phyloP scores from a whole-genome alignment of 2,329 filamentous ascomycete genomes.

The Aspergillus costaricaensis region DNA sequence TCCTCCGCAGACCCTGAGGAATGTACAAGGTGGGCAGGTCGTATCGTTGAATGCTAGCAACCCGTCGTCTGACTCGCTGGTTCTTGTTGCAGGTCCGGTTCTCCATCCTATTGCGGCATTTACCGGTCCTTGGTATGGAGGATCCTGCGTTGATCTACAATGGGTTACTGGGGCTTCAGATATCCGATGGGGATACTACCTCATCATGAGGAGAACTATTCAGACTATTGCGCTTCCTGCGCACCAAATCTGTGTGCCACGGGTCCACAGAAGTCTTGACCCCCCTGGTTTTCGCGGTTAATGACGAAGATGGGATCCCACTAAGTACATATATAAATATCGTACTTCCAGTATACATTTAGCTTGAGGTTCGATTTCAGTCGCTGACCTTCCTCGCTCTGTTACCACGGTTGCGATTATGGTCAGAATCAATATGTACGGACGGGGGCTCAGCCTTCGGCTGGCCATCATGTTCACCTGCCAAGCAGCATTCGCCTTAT shows the following conservation, averaged over 20 bases:
- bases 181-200: neutral
- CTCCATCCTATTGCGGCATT: slow-evolving; percentile 16
- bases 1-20: slow-evolving; percentile 14
- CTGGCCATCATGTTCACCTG: slow-evolving; percentile 30
- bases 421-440: slow-evolving; percentile 29
- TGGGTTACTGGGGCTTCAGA: slow-evolving; percentile 14
- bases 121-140: slow-evolving; percentile 25
- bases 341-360: slow-evolving; percentile 1
- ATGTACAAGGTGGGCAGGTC: slow-evolving; percentile 18
- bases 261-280: slow-evolving; percentile 10
- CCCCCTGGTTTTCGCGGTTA: neutral
- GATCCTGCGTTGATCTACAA: slow-evolving; percentile 13
- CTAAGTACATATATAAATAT: slow-evolving; percentile 13
- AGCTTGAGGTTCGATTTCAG: neutral
- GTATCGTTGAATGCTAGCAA: slow-evolving; percentile 12
- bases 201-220: neutral
- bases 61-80: slow-evolving; percentile 22
- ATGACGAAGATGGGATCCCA: neutral
- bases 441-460: slow-evolving; percentile 29
- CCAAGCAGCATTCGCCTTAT: slow-evolving; percentile 30
- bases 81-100: slow-evolving; percentile 8
- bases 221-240: neutral
- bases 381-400: slow-evolving; percentile 5
- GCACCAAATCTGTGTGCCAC: slow-evolving; percentile 9
- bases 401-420: slow-evolving; percentile 14